Conservation (phyloP, 2,329 filamentous ascomycete genomes). For the Cordyceps cicadae region DNA sequence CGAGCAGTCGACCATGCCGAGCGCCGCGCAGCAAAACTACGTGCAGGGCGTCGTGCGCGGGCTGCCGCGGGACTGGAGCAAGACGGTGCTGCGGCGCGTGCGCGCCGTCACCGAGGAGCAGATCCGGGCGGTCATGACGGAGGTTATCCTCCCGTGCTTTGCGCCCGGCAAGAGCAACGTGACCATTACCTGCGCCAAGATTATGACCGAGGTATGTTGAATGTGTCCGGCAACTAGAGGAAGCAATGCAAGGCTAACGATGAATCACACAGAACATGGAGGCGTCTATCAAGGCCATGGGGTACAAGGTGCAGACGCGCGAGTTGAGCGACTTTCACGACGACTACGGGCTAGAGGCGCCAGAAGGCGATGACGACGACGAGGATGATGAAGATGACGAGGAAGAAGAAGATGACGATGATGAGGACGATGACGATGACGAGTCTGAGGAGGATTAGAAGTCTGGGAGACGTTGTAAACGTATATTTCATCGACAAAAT, state of each 20-base stretch:
- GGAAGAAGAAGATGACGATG: slow-evolving; percentile 40
- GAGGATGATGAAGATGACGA: slow-evolving; percentile 52
- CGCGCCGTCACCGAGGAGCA: slow-evolving; percentile 67
- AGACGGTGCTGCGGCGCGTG: slow-evolving; percentile 67
- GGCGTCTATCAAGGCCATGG: slow-evolving; percentile 62
- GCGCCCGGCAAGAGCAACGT: slow-evolving; percentile 72
- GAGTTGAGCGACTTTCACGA: slow-evolving; percentile 76
- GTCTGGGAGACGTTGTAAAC: slow-evolving; percentile 13
- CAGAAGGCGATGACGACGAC: slow-evolving; percentile 51
- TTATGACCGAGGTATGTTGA: slow-evolving; percentile 68
- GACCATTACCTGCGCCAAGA: slow-evolving; percentile 77
- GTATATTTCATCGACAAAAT: background rate
- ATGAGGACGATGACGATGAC: slow-evolving; percentile 23
- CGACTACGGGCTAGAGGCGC: slow-evolving; percentile 71
- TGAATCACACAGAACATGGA: slow-evolving; percentile 53
- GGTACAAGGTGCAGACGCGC: slow-evolving; percentile 71
- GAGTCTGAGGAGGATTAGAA: slow-evolving; percentile 23
- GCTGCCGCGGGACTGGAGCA: slow-evolving; percentile 68
- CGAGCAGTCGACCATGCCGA: slow-evolving; percentile 76
- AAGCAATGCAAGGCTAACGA: slow-evolving; percentile 14
- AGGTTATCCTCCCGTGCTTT: slow-evolving; percentile 74
- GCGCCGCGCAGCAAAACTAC: slow-evolving; percentile 77
- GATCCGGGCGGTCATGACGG: slow-evolving; percentile 64
- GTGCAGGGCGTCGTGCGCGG: slow-evolving; percentile 70
- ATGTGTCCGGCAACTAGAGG: too few species aligned